These are phyloP conservation scores for Penicillium brevicompactum DNA, from an alignment of 2,329 filamentous ascomycete species.

Conservation along the genomic window DNA sequence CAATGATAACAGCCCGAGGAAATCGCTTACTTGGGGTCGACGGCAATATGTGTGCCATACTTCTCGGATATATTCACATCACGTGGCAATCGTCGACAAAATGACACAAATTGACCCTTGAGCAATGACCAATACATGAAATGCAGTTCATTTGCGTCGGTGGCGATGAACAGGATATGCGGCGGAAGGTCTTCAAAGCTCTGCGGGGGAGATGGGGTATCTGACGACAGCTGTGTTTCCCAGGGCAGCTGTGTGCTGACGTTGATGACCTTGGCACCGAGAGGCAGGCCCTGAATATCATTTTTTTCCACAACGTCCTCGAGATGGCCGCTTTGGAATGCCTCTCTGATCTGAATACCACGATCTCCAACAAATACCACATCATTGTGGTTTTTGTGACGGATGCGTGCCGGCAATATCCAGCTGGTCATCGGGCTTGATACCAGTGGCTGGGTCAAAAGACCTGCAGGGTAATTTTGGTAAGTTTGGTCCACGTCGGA, in stretches of 20 bases:
- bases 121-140: constrained; percentile 66
- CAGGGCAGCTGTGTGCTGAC: constrained; percentile 47
- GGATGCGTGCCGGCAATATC: constrained; percentile 78
- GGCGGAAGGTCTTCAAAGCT: constrained; percentile 58
- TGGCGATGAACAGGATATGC: constrained; percentile 76
- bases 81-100: constrained; percentile 61
- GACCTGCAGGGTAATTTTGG: constrained; percentile 48
- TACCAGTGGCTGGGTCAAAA: constrained; percentile 78
- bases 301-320: constrained; percentile 74
- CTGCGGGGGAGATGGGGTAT: constrained; percentile 9
- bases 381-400: constrained; percentile 72
- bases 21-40: constrained; percentile 71
- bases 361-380: constrained; percentile 84
- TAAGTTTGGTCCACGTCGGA: neutral
- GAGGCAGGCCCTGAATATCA: constrained; percentile 77
- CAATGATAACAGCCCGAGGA: neutral
- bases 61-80: constrained; percentile 56
- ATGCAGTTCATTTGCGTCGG: constrained; percentile 71
- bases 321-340: constrained; percentile 65
- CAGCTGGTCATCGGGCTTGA: constrained; percentile 74
- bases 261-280: constrained; percentile 77
- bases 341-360: constrained; percentile 78
- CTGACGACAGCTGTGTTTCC: constrained; percentile 32
- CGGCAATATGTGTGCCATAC: constrained; percentile 68
- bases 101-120: constrained; percentile 62